Conservation (phyloP, 2,329 filamentous ascomycete species). For the Sphaceloma murrayae region DNA sequence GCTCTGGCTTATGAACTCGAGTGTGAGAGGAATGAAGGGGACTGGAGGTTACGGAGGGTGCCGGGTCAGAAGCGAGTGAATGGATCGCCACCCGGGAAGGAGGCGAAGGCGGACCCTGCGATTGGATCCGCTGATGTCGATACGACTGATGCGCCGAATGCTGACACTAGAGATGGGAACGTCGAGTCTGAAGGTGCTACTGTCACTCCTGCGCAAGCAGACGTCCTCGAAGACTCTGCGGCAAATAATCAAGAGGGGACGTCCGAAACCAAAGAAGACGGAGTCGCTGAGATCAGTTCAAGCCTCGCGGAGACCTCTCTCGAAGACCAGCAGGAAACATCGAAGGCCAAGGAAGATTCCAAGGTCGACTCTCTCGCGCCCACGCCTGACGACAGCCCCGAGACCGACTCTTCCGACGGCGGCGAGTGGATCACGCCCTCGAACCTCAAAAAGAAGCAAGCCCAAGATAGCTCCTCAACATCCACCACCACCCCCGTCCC, state of each 20-base stretch:
- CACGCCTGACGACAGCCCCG: slow-evolving; percentile 19
- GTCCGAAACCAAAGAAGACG: neutral
- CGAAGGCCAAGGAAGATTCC: slow-evolving; percentile 20
- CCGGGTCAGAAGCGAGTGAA: slow-evolving; percentile 74
- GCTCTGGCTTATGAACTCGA: slow-evolving; percentile 93
- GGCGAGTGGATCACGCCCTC: slow-evolving; percentile 91
- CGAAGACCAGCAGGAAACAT: slow-evolving; percentile 23
- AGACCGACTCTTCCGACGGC: slow-evolving; percentile 43
- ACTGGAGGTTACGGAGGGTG: slow-evolving; percentile 70
- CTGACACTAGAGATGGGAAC: too few relatives aligned
- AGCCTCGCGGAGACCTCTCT: slow-evolving; percentile 15
- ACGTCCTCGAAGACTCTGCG: too few relatives aligned
- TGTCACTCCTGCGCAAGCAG: too few relatives aligned
- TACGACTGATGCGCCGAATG: neutral
- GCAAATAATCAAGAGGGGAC: too few relatives aligned
- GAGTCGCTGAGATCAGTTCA: neutral
- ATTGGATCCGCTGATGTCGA: neutral
- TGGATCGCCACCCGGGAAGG: slow-evolving; percentile 50
- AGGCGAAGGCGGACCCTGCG: slow-evolving; percentile 17
- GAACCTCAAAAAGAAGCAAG: slow-evolving; percentile 79
- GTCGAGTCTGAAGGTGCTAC: too few relatives aligned
- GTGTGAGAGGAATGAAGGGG: slow-evolving; percentile 77
- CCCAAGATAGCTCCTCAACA: slow-evolving; percentile 44
- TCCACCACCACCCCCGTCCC: slow-evolving; percentile 41
- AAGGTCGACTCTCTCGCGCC: slow-evolving; percentile 21